Evolutionary conservation across 2,329 filamentous ascomycete genomes (phyloP).

Genomic region (Lasiodiplodia gonubiensis): DNA sequence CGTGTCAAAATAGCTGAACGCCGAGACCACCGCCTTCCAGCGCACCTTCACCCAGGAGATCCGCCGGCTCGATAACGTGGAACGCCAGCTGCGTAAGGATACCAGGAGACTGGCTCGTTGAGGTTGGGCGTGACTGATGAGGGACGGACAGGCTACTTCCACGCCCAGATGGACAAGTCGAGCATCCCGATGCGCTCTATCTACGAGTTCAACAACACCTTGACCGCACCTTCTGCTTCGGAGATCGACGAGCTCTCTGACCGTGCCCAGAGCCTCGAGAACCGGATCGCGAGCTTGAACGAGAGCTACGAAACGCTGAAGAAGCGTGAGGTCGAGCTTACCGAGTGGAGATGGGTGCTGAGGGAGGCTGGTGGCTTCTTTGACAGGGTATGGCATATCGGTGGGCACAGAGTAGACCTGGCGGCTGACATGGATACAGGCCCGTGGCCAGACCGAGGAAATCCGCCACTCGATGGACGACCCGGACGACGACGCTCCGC

Average conservation of each 20-base stretch:
- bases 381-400: slow-evolving; percentile 63
- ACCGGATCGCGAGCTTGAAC: slow-evolving; percentile 87
- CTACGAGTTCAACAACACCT: slow-evolving; percentile 85
- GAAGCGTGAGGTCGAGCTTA: slow-evolving; percentile 95
- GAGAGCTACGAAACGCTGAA: slow-evolving; percentile 99
- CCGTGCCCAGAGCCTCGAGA: slow-evolving; percentile 89
- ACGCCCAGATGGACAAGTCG: slow-evolving; percentile 92
- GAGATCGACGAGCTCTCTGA: slow-evolving; percentile 97
- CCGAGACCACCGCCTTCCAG: slow-evolving; percentile 92
- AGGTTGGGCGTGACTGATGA: background rate
- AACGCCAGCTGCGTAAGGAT: slow-evolving; percentile 88
- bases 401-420: background rate
- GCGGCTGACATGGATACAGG: slow-evolving; percentile 49
- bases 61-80: slow-evolving; percentile 94
- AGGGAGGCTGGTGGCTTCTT: slow-evolving; percentile 97
- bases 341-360: slow-evolving; percentile 97
- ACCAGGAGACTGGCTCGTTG: slow-evolving; percentile 11
- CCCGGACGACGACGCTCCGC: slow-evolving; percentile 85
- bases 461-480: slow-evolving; percentile 91
- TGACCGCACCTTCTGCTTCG: slow-evolving; percentile 85
- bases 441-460: slow-evolving; percentile 94
- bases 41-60: slow-evolving; percentile 98
- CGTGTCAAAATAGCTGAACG: slow-evolving; percentile 73
- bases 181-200: slow-evolving; percentile 85
- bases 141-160: slow-evolving; percentile 76